Evolutionary conservation across 495 filamentous ascomycete genomes (phyloP).

Genomic region (Rostrohypoxylon terebratum): DNA sequence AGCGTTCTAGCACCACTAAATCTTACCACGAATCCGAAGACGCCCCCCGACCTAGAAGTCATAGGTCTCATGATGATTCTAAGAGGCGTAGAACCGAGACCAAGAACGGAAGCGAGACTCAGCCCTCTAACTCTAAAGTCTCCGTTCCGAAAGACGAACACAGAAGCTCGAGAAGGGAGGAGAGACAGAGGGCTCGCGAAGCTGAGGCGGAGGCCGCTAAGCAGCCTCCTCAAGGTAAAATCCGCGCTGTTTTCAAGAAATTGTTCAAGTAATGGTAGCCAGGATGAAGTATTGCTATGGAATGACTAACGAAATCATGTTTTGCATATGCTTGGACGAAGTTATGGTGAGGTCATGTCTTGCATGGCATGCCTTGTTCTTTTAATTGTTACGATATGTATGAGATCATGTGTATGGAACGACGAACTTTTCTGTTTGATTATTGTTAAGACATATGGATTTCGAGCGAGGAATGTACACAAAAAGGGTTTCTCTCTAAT

Average conservation of each 20-base stretch:
- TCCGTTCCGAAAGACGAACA: slow-evolving; percentile 25
- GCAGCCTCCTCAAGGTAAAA: slow-evolving; percentile 23
- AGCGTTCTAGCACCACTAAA: slow-evolving; percentile 54
- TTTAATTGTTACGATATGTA: slow-evolving; percentile 40
- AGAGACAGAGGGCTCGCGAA: slow-evolving; percentile 39
- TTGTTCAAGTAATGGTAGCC: slow-evolving; percentile 21
- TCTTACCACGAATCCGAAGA: slow-evolving; percentile 33
- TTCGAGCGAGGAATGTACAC: neutral
- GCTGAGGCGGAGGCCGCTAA: slow-evolving; percentile 28
- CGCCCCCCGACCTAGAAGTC: slow-evolving; percentile 36
- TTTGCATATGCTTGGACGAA: slow-evolving; percentile 13
- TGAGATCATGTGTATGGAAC: slow-evolving; percentile 32
- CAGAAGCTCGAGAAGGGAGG: slow-evolving; percentile 24
- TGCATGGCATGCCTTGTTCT: neutral
- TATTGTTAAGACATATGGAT: slow-evolving; percentile 7
- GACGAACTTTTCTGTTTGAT: slow-evolving; percentile 14
- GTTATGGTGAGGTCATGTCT: neutral
- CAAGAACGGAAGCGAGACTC: slow-evolving; percentile 17
- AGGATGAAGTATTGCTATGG: neutral
- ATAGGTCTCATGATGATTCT: slow-evolving; percentile 30
- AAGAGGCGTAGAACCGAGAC: slow-evolving; percentile 31
- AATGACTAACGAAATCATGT: slow-evolving; percentile 35
- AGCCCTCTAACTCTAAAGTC: slow-evolving; percentile 27
- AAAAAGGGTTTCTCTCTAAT: slow-evolving; percentile 9
- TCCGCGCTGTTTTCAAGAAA: slow-evolving; percentile 38